Base-by-base conservation (phyloP, 805 yeast species). In the Saturnispora hagleri region DNA sequence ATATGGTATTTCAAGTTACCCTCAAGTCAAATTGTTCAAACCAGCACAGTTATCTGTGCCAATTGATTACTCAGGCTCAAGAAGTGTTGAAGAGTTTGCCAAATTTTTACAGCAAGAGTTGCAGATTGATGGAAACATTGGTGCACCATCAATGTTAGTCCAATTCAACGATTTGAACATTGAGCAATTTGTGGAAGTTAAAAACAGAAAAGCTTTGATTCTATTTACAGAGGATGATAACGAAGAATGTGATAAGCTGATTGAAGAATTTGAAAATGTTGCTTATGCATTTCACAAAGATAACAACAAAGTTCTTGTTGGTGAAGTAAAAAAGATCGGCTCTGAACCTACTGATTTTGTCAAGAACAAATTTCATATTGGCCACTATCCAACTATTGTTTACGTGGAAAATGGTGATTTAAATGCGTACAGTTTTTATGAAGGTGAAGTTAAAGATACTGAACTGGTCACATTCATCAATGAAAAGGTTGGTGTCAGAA, bases 1-100 rank as follows among this genome's bases (percentile, higher is more conserved):
- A 58, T 81, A 73, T 63, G 72, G 73, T n/a, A 65, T 79, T 41
- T 69, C 77, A 36, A 86, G 86, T 13, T 86, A 72, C 60, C 96
- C 96, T 4, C 77, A 82, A 40, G 62, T 87, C 50, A 73, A 73
- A 57, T 66, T 84, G 55, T 77, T 85, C 58, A 70, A 70, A 43
- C 79, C 81, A 36, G 76, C 77, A 17, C 68, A 69, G 42, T 61
- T 60, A 3, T 64, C 69, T 18, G 67, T 75, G 38, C 80, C 85
- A n/a, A 63, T 76, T 33, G 81, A 75, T 51, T 86, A 72, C 55
- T 71, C 72, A 36, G 86, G 89, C 1, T 61, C 62, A 36, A 73
- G 90, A 57, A 76, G 73, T 41, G 58, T 74, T 17, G 76, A 74
- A 22, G 64, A 74, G 20, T 72, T 85, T 48, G 70, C 75, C 36